These are phyloP conservation scores for Trypanosoma boissoni DNA, from an alignment of 208 protist genomes.

Conservation along the genomic window DNA sequence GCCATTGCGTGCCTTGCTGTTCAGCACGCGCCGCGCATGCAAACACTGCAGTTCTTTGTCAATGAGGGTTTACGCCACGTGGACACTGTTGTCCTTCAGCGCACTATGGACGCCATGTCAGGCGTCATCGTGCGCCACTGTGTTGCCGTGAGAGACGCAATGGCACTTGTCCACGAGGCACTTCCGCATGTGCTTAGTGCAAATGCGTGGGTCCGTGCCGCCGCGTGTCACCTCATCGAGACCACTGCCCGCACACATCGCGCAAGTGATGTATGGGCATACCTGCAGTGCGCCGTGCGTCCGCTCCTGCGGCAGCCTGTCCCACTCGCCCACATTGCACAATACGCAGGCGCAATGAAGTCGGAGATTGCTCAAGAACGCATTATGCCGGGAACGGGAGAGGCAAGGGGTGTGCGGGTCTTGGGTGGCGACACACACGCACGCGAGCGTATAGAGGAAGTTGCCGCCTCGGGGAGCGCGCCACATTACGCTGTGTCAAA, in stretches of 20 bases:
- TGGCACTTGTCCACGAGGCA: slow-evolving; percentile 56
- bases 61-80: slow-evolving; percentile 60
- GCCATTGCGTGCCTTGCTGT: slow-evolving; percentile 50
- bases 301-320: slow-evolving; percentile 18
- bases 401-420: not conserved
- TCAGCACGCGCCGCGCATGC: slow-evolving; percentile 33
- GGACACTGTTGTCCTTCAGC: slow-evolving; percentile 25
- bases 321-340: slow-evolving; percentile 9
- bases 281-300: slow-evolving; percentile 42
- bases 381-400: no score
- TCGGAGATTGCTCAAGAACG: slow-evolving; percentile 8
- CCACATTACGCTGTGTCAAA: slow-evolving; percentile 7
- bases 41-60: slow-evolving; percentile 66
- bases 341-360: slow-evolving; percentile 15
- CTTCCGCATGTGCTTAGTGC: slow-evolving; percentile 44
- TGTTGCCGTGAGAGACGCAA: slow-evolving; percentile 31
- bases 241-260: slow-evolving; percentile 43
- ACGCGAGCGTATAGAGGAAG: slow-evolving; percentile 1
- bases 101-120: slow-evolving; percentile 45
- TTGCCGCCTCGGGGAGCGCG: not conserved
- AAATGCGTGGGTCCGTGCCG: slow-evolving; percentile 41
- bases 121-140: slow-evolving; percentile 30
- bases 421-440: slow-evolving; percentile 7
- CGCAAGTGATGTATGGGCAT: slow-evolving; percentile 38
- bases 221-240: slow-evolving; percentile 51